Evolutionary conservation across 208 protist species (phyloP), one percentile per base, ranked within the genome.

Genomic region (Trypanosoma melophagium): DNA sequence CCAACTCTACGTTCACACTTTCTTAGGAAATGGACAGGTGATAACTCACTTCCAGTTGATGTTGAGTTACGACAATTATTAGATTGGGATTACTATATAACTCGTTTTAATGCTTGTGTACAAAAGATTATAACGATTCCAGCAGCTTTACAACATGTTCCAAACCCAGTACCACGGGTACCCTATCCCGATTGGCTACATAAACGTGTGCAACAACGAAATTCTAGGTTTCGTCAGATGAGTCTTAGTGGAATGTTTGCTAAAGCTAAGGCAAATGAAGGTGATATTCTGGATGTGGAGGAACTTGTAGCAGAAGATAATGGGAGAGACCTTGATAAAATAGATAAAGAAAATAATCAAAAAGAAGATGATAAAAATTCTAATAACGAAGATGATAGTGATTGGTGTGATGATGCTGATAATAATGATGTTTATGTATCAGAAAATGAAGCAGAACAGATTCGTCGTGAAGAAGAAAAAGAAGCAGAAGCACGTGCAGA

Each of bases 91-190:
- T 99, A 99, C 87, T 99, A 99, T 90, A 98, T 94, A 1, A 83
- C 91, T 4, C 93, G 99, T 53, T 94, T 99, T 45, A 96, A 77
- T 45, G 87, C 84, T 8, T 90, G 93, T 49, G 97, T 99, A 60
- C 98, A 99, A 80, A 99, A 99, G 77, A 99, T 99, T 66, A 97
- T 99, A 63, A 99, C 98, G 8, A 99, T 99, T 71, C 99, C 99
- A 1, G 98, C 99, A 5, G 98, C 97, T 14, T 78, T 99, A 44
- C 99, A 99, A 77, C 77, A 77, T 12, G 56, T 99, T 24, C 53
- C 70, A 0, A 99, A 99, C 80, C 98, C 98, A 10, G 95, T 99
- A 1, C 98, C 98, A 19, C 88, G 97, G 7, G 97, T 99, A 38
- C 59, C 31, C 16, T 97, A 99, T 71, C 99, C 99, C 0, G 96